Base-by-base conservation (phyloP, 306 rosid species). In the Rosa multiflora region DNA sequence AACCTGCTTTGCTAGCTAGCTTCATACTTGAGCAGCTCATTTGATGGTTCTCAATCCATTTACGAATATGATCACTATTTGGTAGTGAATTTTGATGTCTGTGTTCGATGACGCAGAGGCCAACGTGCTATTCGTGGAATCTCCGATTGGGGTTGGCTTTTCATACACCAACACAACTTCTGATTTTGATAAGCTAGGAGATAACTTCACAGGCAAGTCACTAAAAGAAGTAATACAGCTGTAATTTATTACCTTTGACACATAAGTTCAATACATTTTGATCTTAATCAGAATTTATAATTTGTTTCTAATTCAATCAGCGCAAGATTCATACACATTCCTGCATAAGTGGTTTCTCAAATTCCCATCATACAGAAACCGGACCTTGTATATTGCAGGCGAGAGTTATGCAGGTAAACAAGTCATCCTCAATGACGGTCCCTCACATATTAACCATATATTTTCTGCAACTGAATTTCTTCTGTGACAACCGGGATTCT, bases 121-220 rank as follows among this genome's bases (percentile, higher is more conserved):
- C 89, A 91, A 91, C 85, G 86, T 93, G 87, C 81, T 93, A 72
- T 93, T 93, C 84, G 29, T 93, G 89, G 97, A 93, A 90, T 95
- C 98, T 83, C 99, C 99, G 67, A 78, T 90, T 74, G 99, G 98
- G 64, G 99, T 95, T 71, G 97, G 97, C 87, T 93, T 90, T 88
- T 93, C 97, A 9, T 89, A 93, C 83, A 88, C 97, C 71, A 93
- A 95, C 75, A 88, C 94, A 85, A 86, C 88, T 76, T 78, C 69
- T 76, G 99, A 95, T 80, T 95, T 92, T 80, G 77, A 73, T 37
- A 80, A 83, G 73, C 49, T 92, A 73, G 99, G 96, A 55, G 98
- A 95, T 90, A 89, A 86, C 61, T 86, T 92, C 73, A 88, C 99
- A 85, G 97, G 99, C 91, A 68, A 82, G 52, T 55, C 8, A 43